phyloP scores from a whole-genome alignment of 495 filamentous ascomycete genomes.

The Penicillium egyptiacum region DNA sequence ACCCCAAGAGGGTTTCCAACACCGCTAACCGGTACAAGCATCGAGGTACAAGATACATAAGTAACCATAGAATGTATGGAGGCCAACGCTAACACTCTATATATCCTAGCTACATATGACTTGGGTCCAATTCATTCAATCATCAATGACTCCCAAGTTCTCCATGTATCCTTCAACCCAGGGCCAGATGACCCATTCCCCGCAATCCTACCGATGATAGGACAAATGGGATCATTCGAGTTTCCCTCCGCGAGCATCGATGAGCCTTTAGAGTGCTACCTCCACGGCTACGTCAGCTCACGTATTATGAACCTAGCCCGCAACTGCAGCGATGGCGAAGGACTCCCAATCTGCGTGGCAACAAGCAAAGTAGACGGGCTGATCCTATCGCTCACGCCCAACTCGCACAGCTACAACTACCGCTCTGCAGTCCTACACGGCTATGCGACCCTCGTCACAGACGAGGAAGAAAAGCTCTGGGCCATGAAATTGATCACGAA shows the following conservation, averaged over 20 bases:
- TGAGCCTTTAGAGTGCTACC: conserved; percentile 74
- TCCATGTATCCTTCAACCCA: conserved; percentile 80
- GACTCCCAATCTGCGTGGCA: conserved; percentile 63
- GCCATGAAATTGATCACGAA: conserved; percentile 85
- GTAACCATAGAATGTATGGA: not conserved
- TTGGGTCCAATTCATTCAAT: conserved; percentile 74
- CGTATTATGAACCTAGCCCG: conserved; percentile 71
- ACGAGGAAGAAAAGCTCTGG: conserved; percentile 71
- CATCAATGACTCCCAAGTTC: conserved; percentile 71
- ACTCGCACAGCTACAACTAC: conserved; percentile 85
- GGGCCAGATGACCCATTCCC: conserved; percentile 67
- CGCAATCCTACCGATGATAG: conserved; percentile 83
- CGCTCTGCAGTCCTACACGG: conserved; percentile 81
- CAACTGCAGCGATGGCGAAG: conserved; percentile 42
- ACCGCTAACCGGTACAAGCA: conserved; percentile 71
- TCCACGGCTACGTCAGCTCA: conserved; percentile 84
- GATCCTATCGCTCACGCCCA: conserved; percentile 74
- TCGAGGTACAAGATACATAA: conserved; percentile 59
- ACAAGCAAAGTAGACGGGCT: conserved; percentile 73
- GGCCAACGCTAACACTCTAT: conserved; percentile 15
- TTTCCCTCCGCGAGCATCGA: conserved; percentile 61
- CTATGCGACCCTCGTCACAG: conserved; percentile 64
- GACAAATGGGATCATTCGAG: conserved; percentile 72
- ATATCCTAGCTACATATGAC: conserved; percentile 65
- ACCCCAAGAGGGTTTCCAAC: conserved; percentile 65